Evolutionary conservation across 805 yeast species (phyloP).

Genomic region (Cyberlindnera lachancei): DNA sequence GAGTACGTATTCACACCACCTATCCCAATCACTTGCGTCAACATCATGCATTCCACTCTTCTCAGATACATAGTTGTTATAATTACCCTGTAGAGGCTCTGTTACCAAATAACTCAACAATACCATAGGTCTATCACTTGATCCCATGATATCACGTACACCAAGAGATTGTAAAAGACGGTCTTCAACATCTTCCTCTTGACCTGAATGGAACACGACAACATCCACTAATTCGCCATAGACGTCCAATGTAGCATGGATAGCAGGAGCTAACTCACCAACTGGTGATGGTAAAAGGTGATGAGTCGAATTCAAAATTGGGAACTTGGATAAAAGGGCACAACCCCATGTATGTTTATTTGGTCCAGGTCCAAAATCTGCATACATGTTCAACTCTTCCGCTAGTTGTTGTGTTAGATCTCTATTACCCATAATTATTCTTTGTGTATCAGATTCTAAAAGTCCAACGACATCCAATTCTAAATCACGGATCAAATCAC

Average conservation of each 20-base stretch:
- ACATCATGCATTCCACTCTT: slow-evolving; percentile 86
- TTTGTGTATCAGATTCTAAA: slow-evolving; percentile 88
- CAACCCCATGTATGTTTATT: slow-evolving; percentile 98
- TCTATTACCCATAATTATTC: slow-evolving; percentile 91
- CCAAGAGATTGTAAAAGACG: slow-evolving; percentile 78
- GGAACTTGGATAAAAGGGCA: slow-evolving; percentile 87
- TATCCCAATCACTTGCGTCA: slow-evolving; percentile 88
- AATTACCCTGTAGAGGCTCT: slow-evolving; percentile 80
- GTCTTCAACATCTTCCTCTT: slow-evolving; percentile 95
- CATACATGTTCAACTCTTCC: slow-evolving; percentile 89
- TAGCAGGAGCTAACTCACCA: slow-evolving; percentile 97
- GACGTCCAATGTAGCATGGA: slow-evolving; percentile 89
- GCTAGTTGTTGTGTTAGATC: slow-evolving; percentile 89
- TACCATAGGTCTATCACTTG: slow-evolving; percentile 74
- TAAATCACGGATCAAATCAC: slow-evolving; percentile 71
- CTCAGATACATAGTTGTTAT: slow-evolving; percentile 83
- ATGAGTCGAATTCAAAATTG: slow-evolving; percentile 84
- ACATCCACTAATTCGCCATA: slow-evolving; percentile 85
- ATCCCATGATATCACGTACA: slow-evolving; percentile 73
- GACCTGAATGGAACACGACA: slow-evolving; percentile 96
- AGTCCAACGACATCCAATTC: slow-evolving; percentile 89
- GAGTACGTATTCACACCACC: slow-evolving; percentile 97
- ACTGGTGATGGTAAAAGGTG: slow-evolving; percentile 93
- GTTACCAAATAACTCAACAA: slow-evolving; percentile 88
- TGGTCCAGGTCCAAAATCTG: slow-evolving; percentile 97